phyloP scores from a whole-genome alignment of 345 rosid genomes.

The Viola odorata region DNA sequence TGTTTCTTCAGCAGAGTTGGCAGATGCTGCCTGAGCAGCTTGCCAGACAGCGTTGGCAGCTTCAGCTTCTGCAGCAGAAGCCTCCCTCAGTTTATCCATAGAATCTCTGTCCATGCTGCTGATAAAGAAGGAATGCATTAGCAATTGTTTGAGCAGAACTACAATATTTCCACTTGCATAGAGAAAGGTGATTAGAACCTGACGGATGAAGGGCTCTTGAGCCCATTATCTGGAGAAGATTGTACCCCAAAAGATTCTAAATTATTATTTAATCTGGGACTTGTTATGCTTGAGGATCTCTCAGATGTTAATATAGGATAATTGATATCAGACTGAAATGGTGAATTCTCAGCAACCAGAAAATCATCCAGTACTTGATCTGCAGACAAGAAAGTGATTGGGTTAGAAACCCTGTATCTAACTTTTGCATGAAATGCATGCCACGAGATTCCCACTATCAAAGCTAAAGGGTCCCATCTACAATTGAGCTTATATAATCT shows the following conservation, averaged over 20 bases:
- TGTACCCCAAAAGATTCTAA: constrained; percentile 35
- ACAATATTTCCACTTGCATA: neutral
- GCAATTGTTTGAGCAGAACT: neutral
- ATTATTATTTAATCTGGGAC: constrained; percentile 36
- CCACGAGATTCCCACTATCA: neutral
- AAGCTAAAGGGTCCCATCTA: neutral
- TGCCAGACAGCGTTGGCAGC: constrained; percentile 94
- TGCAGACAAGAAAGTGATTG: constrained; percentile 30
- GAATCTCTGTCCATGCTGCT: constrained; percentile 75
- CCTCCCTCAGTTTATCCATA: constrained; percentile 87
- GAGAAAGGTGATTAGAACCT: constrained; percentile 43
- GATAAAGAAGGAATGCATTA: constrained; percentile 12
- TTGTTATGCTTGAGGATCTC: constrained; percentile 47
- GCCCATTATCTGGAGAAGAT: constrained; percentile 39
- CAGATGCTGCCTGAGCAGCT: constrained; percentile 78
- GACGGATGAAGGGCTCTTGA: constrained; percentile 36
- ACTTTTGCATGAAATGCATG: neutral
- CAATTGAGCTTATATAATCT: no score
- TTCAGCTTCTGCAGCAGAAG: constrained; percentile 99
- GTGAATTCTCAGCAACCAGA: constrained; percentile 86
- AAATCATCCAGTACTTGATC: constrained; percentile 82
- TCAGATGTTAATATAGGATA: constrained; percentile 64
- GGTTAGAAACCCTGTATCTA: neutral
- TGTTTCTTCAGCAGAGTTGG: constrained; percentile 57
- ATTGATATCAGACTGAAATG: constrained; percentile 61